Conservation (phyloP, 2,329 filamentous ascomycete genomes). For the Fusarium denticulatum region DNA sequence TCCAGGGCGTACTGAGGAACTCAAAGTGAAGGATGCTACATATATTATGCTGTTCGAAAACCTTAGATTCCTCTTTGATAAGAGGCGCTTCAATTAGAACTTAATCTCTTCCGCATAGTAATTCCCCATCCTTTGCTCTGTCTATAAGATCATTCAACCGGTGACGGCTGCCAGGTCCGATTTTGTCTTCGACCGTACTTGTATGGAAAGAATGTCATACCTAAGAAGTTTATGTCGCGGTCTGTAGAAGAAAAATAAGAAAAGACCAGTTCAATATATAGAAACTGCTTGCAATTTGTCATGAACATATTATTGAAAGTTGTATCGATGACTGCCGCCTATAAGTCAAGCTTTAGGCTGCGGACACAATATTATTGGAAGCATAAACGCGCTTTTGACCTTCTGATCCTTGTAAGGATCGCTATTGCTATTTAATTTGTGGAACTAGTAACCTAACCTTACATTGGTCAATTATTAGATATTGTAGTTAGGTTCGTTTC, state of each 20-base stretch:
- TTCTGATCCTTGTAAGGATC: background rate
- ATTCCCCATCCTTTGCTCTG: no score
- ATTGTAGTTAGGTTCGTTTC: background rate
- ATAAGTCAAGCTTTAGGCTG: no score
- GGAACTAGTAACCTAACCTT: background rate
- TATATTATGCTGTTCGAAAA: accelerated
- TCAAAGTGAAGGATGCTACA: background rate
- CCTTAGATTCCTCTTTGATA: accelerated
- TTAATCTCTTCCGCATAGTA: accelerated
- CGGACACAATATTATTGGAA: no score
- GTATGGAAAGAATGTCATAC: background rate
- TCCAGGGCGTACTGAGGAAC: no score
- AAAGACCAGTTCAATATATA: accelerated
- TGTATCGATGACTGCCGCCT: no score
- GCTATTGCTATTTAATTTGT: background rate
- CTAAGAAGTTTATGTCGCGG: background rate
- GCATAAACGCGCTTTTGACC: background rate
- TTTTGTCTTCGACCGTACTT: no score
- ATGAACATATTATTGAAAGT: background rate
- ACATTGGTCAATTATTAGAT: background rate
- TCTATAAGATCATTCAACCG: background rate
- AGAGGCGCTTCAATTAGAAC: background rate
- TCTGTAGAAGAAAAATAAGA: accelerated
- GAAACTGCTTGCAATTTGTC: no score
- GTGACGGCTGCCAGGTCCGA: no score